phyloP scores from a whole-genome alignment of 345 rosid genomes.

The Reutealis trisperma region DNA sequence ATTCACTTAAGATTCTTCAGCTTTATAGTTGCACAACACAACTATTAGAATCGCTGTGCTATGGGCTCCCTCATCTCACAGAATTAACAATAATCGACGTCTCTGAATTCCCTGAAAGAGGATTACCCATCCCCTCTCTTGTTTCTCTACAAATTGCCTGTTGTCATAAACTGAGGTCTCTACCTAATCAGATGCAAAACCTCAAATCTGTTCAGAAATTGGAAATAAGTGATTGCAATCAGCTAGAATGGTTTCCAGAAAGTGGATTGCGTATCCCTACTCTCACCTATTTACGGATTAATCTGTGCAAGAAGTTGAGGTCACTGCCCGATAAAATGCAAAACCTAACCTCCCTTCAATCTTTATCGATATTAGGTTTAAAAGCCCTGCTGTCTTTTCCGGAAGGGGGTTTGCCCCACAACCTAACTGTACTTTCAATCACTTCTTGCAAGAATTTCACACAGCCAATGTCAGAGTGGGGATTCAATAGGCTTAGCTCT shows the following conservation, averaged over 20 bases:
- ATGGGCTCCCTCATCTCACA: constrained; percentile 12
- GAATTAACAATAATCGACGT: neutral
- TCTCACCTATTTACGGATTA: neutral
- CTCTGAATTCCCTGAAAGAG: too few species aligned
- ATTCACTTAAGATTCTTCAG: neutral
- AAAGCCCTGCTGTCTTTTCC: neutral
- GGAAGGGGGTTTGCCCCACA: constrained; percentile 30
- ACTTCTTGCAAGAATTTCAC: constrained; percentile 15
- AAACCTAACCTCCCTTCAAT: neutral
- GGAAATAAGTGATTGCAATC: neutral
- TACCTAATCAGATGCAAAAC: too few species aligned
- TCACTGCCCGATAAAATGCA: neutral
- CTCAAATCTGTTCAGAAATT: too few species aligned
- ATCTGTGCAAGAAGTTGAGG: too few species aligned
- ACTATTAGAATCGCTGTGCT: neutral
- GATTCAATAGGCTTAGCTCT: neutral
- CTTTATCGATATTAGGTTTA: neutral
- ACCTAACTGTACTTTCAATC: constrained; percentile 11
- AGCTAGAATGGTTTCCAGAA: constrained; percentile 17
- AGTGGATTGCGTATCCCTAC: constrained; percentile 5
- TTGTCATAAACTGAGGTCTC: too few species aligned
- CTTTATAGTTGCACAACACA: neutral
- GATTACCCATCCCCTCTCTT: too few species aligned
- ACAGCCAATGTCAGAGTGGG: constrained; percentile 20
- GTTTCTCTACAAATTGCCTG: too few species aligned